These are phyloP conservation scores for Globisporangium radiosum DNA, from an alignment of 352 stramenopile species.

Conservation along the genomic window DNA sequence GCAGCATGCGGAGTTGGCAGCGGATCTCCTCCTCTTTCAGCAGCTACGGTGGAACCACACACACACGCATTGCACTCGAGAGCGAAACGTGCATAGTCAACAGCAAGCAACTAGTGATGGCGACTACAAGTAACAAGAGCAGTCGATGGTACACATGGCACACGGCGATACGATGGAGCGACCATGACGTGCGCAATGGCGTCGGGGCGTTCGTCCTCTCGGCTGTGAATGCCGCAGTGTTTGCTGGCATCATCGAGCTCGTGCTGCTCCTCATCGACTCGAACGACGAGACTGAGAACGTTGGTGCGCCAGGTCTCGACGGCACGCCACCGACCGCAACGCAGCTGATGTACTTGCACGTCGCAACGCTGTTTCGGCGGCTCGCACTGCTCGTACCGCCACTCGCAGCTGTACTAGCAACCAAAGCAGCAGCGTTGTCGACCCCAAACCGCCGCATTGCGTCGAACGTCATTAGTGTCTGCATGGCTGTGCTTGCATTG, in stretches of 20 bases:
- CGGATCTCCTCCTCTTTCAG: too few species aligned
- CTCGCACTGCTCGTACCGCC: neutral
- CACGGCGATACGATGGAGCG: neutral
- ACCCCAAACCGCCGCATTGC: too few species aligned
- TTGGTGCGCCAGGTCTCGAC: neutral
- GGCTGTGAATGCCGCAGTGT: neutral
- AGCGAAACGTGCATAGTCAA: too few species aligned
- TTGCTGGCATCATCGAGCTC: slow-evolving; percentile 3
- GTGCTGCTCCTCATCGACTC: neutral
- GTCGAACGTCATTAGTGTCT: neutral
- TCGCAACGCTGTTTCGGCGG: neutral
- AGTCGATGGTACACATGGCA: neutral
- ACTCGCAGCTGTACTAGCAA: neutral
- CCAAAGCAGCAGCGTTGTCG: neutral
- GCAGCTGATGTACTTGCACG: slow-evolving; percentile 1
- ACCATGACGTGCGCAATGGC: neutral
- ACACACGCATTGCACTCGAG: too few species aligned
- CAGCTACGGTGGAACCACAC: too few species aligned
- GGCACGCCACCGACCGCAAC: neutral
- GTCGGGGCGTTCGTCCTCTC: neutral
- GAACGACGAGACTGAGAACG: neutral
- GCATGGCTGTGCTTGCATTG: neutral
- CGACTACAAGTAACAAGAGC: neutral
- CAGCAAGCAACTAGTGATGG: neutral
- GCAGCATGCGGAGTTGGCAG: too few species aligned